Evolutionary conservation across 2,329 filamentous ascomycete genomes (phyloP), one percentile per base, ranked within the genome.

Genomic region (Ascochyta koolunga): DNA sequence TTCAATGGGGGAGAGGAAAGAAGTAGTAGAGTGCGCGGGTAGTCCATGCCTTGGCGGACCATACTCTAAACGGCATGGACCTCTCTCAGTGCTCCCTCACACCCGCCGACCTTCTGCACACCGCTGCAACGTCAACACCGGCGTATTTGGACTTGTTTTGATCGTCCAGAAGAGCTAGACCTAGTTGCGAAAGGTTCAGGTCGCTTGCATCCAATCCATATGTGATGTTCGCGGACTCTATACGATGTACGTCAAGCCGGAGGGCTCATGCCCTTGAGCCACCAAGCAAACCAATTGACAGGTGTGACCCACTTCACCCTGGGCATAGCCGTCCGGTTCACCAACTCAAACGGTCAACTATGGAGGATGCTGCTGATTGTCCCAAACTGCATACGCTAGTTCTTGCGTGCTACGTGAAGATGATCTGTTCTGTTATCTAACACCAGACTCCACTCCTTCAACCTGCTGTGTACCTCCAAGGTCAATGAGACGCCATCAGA

Each of bases 91-190:
- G 65, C 66, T 69, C 61, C 59, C 61, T 54, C 49, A 56, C 51
- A 60, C 68, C 67, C 59, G 51, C 41, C 49, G 43, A 58, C 50
- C 64, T 67, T 63, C 45, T 68, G 66, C 72, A 64, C 64, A 55
- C 55, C 58, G 50, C 64, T 60, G 60, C 60, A 64, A 61, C 58
- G 62, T 65, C 73, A 77, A 77, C 64, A 71, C 74, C 75, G 69
- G 76, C 79, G 75, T 89, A 82, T 80, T 86, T 86, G 81, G 84
- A 84, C 86, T 90, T 82, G 67, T 86, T 87, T 67, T 79, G 78
- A 76, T 85, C 86, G 77, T 73, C 74, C 31, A 41, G 54, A 38
- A 35, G 40, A 53, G 59, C n/a, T 49, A 25, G 54, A 56, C 58
- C 42, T 48, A 32, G 4, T 44, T 47, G 60, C 59, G 58, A 51